Base-by-base conservation (phyloP, 2,329 filamentous ascomycete genomes). In the Celoporthe dispersa region DNA sequence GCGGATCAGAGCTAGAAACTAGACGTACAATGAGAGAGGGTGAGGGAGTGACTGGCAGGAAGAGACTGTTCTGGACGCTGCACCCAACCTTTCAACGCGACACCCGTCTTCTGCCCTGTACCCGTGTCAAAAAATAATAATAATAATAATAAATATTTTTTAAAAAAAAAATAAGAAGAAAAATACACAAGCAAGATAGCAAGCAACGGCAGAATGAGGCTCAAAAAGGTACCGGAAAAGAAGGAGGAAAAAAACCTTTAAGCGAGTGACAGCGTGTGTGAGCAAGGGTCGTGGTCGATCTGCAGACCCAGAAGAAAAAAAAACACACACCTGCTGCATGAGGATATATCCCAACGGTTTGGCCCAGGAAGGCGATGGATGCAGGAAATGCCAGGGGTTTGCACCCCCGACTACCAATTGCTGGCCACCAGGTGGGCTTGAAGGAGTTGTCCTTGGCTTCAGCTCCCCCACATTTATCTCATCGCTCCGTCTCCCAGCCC, bases 381-480 rank as follows among this genome's bases (percentile, higher is more conserved):
- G 48, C 48, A 25, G 14, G n/a, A 16, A 25, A 14, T 11, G 51
- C 51, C 51, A 14, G 51, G 51, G 3, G 31, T 9, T 60, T 33
- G 57, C 57, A 60, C 4, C 57, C 8, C 25, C 57, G 19, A 14
- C 57, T 60, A 22, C 57, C 57, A 60, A 60, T 37, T 60, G 57
- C 57, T 60, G 57, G 33, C 57, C 57, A 60, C 19, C 57, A 35
- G 22, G 57, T 60, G 57, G 57, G 57, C 19, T 35, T 9, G 57
- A 25, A 37, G 57, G 57, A 57, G 53, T 31, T 57, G 53, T 57
- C 53, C 12, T 19, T 7, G 5, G 53, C 19, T 37, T 60, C 57
- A 60, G 57, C 57, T 37, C 57, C n/a, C 22, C 57, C 57, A 60
- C 57, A 35, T 37, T 60, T 60, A 35, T 60, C 57, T 35, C 19